Evolutionary conservation across 371 early-diverging fungal species (phyloP).

Genomic region (Lichtheimia corymbifera): DNA sequence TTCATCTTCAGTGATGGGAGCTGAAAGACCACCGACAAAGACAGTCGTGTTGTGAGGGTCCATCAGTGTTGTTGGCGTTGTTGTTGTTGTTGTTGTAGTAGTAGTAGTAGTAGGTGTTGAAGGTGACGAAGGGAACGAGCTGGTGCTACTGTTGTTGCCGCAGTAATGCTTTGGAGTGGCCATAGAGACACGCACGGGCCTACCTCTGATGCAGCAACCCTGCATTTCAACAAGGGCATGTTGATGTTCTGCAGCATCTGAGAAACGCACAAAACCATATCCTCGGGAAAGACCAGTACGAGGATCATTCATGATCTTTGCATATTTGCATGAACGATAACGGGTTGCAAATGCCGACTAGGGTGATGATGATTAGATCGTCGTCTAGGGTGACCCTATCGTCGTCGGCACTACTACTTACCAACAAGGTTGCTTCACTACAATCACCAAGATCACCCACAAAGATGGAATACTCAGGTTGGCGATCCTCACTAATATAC

Average conservation of each 20-base stretch:
- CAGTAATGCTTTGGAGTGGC: conserved; percentile 69
- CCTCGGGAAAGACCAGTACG: conserved; percentile 74
- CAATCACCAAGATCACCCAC: conserved; percentile 86
- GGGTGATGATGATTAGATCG: background rate
- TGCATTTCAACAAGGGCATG: conserved; percentile 82
- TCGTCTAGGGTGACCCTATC: background rate
- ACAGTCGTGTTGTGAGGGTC: conserved; percentile 78
- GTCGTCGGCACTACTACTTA: no score
- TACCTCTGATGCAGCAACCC: conserved; percentile 64
- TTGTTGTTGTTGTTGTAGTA: background rate
- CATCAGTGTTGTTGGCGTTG: background rate
- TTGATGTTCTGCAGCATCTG: conserved; percentile 70
- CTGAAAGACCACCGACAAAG: conserved; percentile 87
- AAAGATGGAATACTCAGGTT: conserved; percentile 80
- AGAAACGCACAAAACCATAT: conserved; percentile 87
- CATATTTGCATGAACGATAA: conserved; percentile 73
- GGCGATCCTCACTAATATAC: conserved; percentile 46
- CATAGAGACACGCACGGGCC: conserved; percentile 83
- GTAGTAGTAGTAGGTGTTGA: conserved; percentile 4
- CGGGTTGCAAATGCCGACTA: conserved; percentile 58
- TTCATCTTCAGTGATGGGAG: conserved; percentile 79
- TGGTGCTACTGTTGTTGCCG: no score
- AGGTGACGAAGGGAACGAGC: background rate
- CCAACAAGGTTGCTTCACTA: conserved; percentile 70
- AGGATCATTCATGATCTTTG: conserved; percentile 84